Evolutionary conservation across 1,284 basidiomycete genomes (phyloP).

Genomic region (Ganoderma boninense): DNA sequence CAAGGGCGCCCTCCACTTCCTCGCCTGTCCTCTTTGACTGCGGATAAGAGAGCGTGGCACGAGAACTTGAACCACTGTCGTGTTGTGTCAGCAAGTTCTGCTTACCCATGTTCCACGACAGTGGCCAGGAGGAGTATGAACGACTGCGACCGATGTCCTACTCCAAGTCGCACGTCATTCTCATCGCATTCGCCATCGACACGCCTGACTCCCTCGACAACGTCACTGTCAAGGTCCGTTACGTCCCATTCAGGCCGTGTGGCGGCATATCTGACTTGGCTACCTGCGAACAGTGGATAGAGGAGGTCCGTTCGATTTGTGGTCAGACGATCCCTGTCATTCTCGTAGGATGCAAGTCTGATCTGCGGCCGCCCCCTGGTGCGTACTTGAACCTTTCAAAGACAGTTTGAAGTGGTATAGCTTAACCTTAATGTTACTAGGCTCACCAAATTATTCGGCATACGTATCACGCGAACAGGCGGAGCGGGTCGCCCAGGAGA

Average conservation of each 20-base stretch:
- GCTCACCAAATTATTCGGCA: slow-evolving; percentile 38
- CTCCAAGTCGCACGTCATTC: slow-evolving; percentile 97
- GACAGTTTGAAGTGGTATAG: neutral
- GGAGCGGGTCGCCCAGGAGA: slow-evolving; percentile 78
- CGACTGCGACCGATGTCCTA: slow-evolving; percentile 95
- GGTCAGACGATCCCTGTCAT: slow-evolving; percentile 85
- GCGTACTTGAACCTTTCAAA: slow-evolving; percentile 4
- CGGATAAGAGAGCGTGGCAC: slow-evolving; percentile 1
- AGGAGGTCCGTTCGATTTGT: slow-evolving; percentile 94
- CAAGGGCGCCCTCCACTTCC: neutral
- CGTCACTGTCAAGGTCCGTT: slow-evolving; percentile 85
- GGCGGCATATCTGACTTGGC: neutral
- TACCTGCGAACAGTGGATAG: slow-evolving; percentile 81
- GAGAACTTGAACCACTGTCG: neutral
- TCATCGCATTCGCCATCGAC: slow-evolving; percentile 97
- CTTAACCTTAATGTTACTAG: slow-evolving; percentile 8
- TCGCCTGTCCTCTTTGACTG: neutral
- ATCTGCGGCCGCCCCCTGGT: slow-evolving; percentile 64
- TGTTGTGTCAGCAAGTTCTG: neutral
- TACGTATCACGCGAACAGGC: slow-evolving; percentile 81
- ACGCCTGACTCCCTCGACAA: slow-evolving; percentile 97
- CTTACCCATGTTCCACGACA: slow-evolving; percentile 21
- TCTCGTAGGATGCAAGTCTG: slow-evolving; percentile 88
- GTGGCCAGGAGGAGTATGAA: slow-evolving; percentile 43
- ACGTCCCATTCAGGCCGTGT: too few species aligned